A percentile compares a stretch with the other conserved stretches of the same genome.
phyloP scores from a whole-genome alignment of 257 asterid genomes.

The Pogostemon cablin region DNA sequence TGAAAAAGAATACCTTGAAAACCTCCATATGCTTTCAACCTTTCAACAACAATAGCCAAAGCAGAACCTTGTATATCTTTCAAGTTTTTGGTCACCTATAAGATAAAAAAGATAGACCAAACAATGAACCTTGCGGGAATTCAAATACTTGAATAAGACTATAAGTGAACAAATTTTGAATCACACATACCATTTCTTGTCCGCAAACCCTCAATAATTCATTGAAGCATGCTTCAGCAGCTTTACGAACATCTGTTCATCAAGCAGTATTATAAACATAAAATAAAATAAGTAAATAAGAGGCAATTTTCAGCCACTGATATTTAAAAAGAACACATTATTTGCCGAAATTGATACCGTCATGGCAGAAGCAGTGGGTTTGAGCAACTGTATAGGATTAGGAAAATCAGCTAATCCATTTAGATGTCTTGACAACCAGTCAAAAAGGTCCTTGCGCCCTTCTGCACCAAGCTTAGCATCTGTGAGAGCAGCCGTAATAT shows the following conservation, averaged over 20 bases:
- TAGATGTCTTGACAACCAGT: constrained; percentile 88
- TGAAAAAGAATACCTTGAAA: no score
- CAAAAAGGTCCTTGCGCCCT: constrained; percentile 96
- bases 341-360: constrained; percentile 55
- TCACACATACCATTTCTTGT: constrained; percentile 69
- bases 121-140: neutral
- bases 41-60: no score
- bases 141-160: constrained; percentile 18
- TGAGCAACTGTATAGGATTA: constrained; percentile 86
- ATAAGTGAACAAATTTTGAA: neutral
- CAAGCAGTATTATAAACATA: constrained; percentile 23
- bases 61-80: no score
- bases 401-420: constrained; percentile 61
- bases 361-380: constrained; percentile 92
- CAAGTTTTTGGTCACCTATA: no score
- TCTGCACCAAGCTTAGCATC: constrained; percentile 97
- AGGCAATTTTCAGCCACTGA: neutral
- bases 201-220: constrained; percentile 93
- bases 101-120: constrained; percentile 13
- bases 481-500: constrained; percentile 71
- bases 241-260: constrained; percentile 87
- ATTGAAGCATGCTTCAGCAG: constrained; percentile 90
- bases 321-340: neutral
- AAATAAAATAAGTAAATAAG: neutral
- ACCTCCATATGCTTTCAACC: no score